Conservation (phyloP, 257 asterid genomes). For the Scutellaria minor region DNA sequence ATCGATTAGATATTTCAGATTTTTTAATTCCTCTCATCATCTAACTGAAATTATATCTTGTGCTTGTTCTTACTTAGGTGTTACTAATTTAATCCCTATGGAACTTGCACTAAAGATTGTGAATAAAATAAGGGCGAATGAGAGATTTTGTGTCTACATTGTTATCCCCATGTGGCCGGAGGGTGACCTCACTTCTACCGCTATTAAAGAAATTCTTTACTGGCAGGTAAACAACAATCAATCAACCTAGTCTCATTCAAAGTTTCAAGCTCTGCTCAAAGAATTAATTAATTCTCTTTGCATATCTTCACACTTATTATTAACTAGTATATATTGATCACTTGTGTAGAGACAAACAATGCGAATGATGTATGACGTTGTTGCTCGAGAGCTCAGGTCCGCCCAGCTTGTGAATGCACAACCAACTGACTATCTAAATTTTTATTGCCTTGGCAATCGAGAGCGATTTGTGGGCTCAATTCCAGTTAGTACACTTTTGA, state of each 20-base stretch:
- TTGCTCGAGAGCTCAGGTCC: slow-evolving; percentile 36
- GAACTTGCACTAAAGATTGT: slow-evolving; percentile 41
- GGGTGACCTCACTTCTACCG: slow-evolving; percentile 30
- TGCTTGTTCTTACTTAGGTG: slow-evolving; percentile 26
- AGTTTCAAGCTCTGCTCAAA: too few species aligned
- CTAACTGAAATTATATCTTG: neutral
- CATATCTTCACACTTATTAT: neutral
- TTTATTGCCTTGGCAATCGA: slow-evolving; percentile 48
- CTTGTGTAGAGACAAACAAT: slow-evolving; percentile 48
- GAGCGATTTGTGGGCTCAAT: slow-evolving; percentile 8
- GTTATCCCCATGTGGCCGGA: slow-evolving; percentile 51
- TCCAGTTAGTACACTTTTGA: neutral
- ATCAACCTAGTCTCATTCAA: too few species aligned
- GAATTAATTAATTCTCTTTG: too few species aligned
- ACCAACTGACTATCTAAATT: slow-evolving; percentile 45
- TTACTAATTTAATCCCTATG: slow-evolving; percentile 40
- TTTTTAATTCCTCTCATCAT: neutral
- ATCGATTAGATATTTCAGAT: neutral
- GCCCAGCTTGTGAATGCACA: slow-evolving; percentile 30
- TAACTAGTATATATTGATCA: too few species aligned
- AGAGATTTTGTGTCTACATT: slow-evolving; percentile 40
- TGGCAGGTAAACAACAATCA: slow-evolving; percentile 39
- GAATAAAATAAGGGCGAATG: slow-evolving; percentile 33
- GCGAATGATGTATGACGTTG: slow-evolving; percentile 46
- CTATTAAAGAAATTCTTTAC: slow-evolving; percentile 37